Conservation (phyloP, 2,329 filamentous ascomycete genomes). For the Trichoderma arundinaceum region DNA sequence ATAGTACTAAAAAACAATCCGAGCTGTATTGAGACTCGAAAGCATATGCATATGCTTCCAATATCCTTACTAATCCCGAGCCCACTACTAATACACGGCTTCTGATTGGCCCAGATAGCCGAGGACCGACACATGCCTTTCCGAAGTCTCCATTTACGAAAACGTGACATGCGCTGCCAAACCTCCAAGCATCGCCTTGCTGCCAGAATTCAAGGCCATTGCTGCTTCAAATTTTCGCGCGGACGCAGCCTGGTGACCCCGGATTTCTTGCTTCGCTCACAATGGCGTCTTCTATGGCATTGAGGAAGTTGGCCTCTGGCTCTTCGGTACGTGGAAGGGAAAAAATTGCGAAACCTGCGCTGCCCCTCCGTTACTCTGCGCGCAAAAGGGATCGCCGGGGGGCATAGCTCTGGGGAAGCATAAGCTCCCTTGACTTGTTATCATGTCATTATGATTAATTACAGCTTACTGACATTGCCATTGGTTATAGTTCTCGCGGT, state of each 20-base stretch:
- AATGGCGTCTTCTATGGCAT: constrained; percentile 69
- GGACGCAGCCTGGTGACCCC: constrained; percentile 42
- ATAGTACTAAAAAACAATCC: too few relatives aligned
- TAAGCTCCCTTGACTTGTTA: background rate
- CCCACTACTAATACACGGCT: constrained; percentile 28
- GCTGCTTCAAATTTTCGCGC: constrained; percentile 39
- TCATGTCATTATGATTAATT: background rate
- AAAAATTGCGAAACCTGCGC: constrained; percentile 13
- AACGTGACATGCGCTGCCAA: constrained; percentile 31
- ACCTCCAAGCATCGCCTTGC: constrained; percentile 27
- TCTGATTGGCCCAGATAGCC: constrained; percentile 32
- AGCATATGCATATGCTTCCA: background rate
- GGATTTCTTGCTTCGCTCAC: constrained; percentile 41
- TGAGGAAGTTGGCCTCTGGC: constrained; percentile 64
- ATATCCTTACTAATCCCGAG: constrained; percentile 16
- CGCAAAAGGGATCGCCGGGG: constrained; percentile 29
- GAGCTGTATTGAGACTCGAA: too few relatives aligned
- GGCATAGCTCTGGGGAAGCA: background rate
- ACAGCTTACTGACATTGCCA: constrained; percentile 35
- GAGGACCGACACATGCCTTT: constrained; percentile 31
- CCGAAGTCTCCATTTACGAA: constrained; percentile 31
- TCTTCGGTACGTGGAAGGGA: constrained; percentile 57
- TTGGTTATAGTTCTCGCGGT: constrained; percentile 64
- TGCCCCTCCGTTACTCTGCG: constrained; percentile 30
- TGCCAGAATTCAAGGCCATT: constrained; percentile 28